phyloP scores from a whole-genome alignment of 2,329 filamentous ascomycete genomes.

The Xylariales sp. region DNA sequence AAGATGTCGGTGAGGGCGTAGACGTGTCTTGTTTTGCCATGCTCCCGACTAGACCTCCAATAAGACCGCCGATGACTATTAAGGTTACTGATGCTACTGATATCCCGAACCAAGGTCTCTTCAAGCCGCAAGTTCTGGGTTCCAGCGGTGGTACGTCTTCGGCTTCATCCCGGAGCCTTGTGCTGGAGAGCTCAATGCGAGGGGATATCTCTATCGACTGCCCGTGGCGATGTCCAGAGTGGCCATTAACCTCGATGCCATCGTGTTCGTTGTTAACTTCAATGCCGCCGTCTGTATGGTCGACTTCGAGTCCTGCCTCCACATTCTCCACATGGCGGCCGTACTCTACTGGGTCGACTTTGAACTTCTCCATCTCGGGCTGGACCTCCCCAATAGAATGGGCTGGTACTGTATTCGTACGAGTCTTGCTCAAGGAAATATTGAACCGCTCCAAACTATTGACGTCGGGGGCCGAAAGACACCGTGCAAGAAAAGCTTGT shows the following conservation, averaged over 20 bases:
- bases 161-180: not conserved
- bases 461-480: constrained; percentile 7
- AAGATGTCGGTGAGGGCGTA: not conserved
- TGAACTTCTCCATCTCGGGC: not conserved
- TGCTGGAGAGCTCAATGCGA: not conserved
- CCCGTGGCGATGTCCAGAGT: not conserved
- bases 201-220: not conserved
- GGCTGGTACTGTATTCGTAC: not conserved
- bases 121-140: not conserved
- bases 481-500: constrained; percentile 7
- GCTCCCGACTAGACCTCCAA: not conserved
- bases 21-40: not conserved
- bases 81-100: not conserved
- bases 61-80: not conserved
- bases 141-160: not conserved
- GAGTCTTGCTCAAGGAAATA: not conserved
- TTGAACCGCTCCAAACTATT: not conserved
- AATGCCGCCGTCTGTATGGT: not conserved
- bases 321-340: not conserved
- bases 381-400: not conserved
- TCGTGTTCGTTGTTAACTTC: constrained; percentile 7
- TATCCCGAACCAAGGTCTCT: not conserved
- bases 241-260: constrained; percentile 5
- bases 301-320: constrained; percentile 4
- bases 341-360: not conserved